Evolutionary conservation across 2,329 filamentous ascomycete genomes (phyloP), one percentile per base, ranked within the genome.

Genomic region (Mycosphaerella arachidis): DNA sequence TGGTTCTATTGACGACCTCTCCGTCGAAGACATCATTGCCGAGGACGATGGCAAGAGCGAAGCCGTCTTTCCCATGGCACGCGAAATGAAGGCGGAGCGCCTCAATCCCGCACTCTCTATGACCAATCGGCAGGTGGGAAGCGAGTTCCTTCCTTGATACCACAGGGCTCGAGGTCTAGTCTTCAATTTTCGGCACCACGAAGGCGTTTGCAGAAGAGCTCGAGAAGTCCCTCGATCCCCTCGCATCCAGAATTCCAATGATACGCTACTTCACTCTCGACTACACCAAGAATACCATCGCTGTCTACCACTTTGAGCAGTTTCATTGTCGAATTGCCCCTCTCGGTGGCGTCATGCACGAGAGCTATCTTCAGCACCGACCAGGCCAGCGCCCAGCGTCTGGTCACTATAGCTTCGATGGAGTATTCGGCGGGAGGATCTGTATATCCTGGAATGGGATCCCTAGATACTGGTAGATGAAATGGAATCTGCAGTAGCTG

Each of bases 391-490:
- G 31, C 31, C 31, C 10, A 18, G 13, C 7, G 13, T 4, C n/a
- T 8, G n/a, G 7, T 13, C 40, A 13, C n/a, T 43, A 43, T 13
- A 55, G 53, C 40, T 55, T 55, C 3, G 53, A 37, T 7, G 46
- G 7, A 24, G 24, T 2, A 29, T 35, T 27, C 29, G 62, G 60
- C 16, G 61, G 61, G 31, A 62, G 13, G 18, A 67, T 61, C 45
- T 58, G 51, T 35, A 67, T 58, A 56, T 67, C 63, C 43, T 57
- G 60, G 35, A 67, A 67, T 7, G 65, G 59, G 6, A 67, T 50
- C 3, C 79, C 86, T 48, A 92, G 72, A 70, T 84, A 88, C 59
- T 82, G 77, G 75, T 87, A 92, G 66, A 92, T 82, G 67, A 84
- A 88, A 65, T 86, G 82, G 72, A 86, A 90, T 29, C 63, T 66